Base-by-base conservation (phyloP, 169 alveolate species). In the Cryptosporidium xiaoi region DNA sequence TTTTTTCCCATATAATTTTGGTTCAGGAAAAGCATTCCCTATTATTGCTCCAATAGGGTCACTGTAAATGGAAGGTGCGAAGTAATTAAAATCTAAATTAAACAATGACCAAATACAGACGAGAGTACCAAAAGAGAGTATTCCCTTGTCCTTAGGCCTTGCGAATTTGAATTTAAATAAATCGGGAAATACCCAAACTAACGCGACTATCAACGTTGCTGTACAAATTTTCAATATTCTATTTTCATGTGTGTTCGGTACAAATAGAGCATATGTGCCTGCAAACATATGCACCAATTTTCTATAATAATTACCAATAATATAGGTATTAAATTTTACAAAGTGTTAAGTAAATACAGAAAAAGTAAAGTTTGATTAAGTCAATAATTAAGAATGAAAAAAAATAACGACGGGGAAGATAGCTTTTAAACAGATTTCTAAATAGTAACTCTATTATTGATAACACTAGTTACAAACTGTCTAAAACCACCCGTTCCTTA, bases 11-110 rank as follows among this genome's bases (percentile, higher is more conserved):
- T 67, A 67, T 27, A 67, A 29, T 29, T 67, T 67, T 27, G 82
- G 82, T 7, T 27, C 20, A 3, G 82, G 82, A 67, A 67, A 31
- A 40, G 44, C 33, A 50, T 84, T 84, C 2, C 91, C 91, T 34
- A 69, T 65, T 6, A 84, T 82, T 46, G 91, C 91, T 29, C 84
- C 91, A 24, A 84, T 64, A 12, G 91, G 91, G 64, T 84, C 91
- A 10, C 91, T 91, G 40, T 82, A 84, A 31, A 84, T 82, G 12
- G 85, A n/a, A 33, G 92, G 91, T n/a, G 71, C 82, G 16, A 84
- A 64, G 33, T 60, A 50, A 8, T 62, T 50, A n/a, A 56, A 51
- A 44, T 85, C 85, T 31, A 84, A 40, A 40, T 46, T 36, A 12
- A 64, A 51, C 13, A 64, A 20, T 20, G 91, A 85, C 91, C 91